Percentiles rank a stretch among this genome's conserved stretches.
Conservation (phyloP, 1,284 basidiomycete genomes). For the Naganishia liquefaciens region DNA sequence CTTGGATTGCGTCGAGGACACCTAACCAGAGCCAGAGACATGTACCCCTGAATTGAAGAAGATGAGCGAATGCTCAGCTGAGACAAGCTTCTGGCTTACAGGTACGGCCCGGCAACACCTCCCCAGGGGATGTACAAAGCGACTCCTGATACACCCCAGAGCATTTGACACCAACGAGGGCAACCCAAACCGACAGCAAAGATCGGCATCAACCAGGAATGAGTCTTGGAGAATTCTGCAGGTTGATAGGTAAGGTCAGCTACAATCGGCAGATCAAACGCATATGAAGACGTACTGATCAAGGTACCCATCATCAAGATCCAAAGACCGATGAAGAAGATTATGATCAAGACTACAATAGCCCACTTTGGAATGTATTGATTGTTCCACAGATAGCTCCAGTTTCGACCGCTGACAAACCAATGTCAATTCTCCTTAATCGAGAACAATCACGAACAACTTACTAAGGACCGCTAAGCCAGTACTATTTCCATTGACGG, state of each 20-base stretch:
- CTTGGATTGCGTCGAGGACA: slow-evolving; percentile 86
- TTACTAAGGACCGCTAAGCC: slow-evolving; percentile 76
- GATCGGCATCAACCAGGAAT: slow-evolving; percentile 88
- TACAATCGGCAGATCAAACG: neutral
- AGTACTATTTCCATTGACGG: slow-evolving; percentile 59
- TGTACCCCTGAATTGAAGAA: slow-evolving; percentile 57
- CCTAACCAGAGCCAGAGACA: slow-evolving; percentile 91
- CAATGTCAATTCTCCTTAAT: slow-evolving; percentile 16
- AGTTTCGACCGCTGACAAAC: slow-evolving; percentile 76
- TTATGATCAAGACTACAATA: slow-evolving; percentile 72
- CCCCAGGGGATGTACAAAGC: slow-evolving; percentile 86
- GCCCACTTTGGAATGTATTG: slow-evolving; percentile 73
- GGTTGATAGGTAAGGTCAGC: neutral
- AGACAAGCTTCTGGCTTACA: slow-evolving; percentile 50
- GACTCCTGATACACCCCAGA: slow-evolving; percentile 55
- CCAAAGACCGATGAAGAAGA: slow-evolving; percentile 87
- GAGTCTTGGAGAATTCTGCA: slow-evolving; percentile 77
- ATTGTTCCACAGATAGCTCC: slow-evolving; percentile 87
- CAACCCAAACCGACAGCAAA: slow-evolving; percentile 90
- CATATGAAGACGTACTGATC: slow-evolving; percentile 57
- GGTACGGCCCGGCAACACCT: slow-evolving; percentile 75
- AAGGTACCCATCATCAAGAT: slow-evolving; percentile 69
- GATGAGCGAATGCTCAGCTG: neutral
- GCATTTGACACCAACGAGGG: slow-evolving; percentile 83
- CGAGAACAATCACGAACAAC: slow-evolving; percentile 43